phyloP scores from a whole-genome alignment of 768 basidiomycete genomes.

The Scleroderma bovista region DNA sequence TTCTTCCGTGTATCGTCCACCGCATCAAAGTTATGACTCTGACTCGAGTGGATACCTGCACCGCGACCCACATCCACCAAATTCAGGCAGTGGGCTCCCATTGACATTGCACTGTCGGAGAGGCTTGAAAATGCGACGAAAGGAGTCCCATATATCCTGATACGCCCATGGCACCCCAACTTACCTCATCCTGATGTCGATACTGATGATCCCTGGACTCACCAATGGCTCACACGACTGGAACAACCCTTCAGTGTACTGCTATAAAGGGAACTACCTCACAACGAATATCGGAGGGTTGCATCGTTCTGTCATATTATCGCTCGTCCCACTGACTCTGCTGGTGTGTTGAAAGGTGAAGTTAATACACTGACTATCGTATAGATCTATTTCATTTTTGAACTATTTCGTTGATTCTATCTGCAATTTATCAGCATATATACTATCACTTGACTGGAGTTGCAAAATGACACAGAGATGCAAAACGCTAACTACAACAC shows the following conservation, averaged over 20 bases:
- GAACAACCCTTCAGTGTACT: background rate
- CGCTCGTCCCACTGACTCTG: background rate
- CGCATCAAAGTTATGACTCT: background rate
- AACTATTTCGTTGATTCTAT: background rate
- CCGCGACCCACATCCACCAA: background rate
- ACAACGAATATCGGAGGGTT: constrained; percentile 1
- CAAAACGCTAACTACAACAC: too few species aligned
- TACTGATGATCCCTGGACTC: background rate
- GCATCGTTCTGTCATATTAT: background rate
- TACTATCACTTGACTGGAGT: too few species aligned
- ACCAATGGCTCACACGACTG: background rate
- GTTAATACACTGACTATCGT: too few species aligned
- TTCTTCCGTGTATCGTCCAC: background rate
- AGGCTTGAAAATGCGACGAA: background rate
- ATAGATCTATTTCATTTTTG: too few species aligned
- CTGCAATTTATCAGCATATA: too few species aligned
- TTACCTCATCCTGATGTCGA: background rate
- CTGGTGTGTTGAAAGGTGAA: too few species aligned
- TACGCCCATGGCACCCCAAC: background rate
- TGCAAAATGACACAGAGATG: too few species aligned
- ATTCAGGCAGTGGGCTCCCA: background rate
- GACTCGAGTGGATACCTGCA: background rate
- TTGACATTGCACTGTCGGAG: background rate
- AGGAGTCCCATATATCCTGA: background rate
- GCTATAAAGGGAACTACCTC: background rate